Base-by-base conservation (phyloP, 1,139 yeast species). In the Blastobotrys petasosporus region DNA sequence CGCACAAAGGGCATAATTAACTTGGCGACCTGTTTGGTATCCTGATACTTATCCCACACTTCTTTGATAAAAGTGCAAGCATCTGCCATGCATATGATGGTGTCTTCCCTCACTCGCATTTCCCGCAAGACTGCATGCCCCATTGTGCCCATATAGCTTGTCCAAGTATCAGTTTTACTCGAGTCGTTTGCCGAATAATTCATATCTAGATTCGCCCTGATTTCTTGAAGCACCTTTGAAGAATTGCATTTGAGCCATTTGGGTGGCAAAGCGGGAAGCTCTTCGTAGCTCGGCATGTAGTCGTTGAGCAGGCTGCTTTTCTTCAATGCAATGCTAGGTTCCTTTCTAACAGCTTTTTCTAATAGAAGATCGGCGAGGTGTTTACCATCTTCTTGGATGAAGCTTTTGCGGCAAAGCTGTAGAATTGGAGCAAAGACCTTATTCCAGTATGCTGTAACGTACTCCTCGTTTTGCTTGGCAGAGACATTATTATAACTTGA, bases 11-110 rank as follows among this genome's bases (percentile, higher is more conserved):
- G 12, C 39, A 41, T 41, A 16, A 41, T 16, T 4, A 41, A 4
- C 31, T 41, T 34, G n/a, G 45, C 45, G 10, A 41, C n/a, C 16
- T 5, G 33, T 13, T 12, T 30, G 10, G 16, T 35, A 36, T 31
- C 25, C 7, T 20, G 25, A 20, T 20, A 20, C 7, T 20, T 9
- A 12, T 42, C 23, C 45, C 48, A 30, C 38, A 50, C 45, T 12
- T 41, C 17, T 6, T 35, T 34, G 16, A 54, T 42, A 41, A 54
- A 53, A 31, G 49, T 48, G 43, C 57, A 50, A 10, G 52, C 32
- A 6, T 50, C 45, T 6, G 59, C 57, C 28, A 56, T 42, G 15
- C 51, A 47, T n/a, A 46, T 50, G 51, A 55, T 42, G 0, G 60
- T 53, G 10, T 56, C 59, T 4, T 39, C 33, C 4, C 59, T 52